Base-by-base conservation (phyloP, 805 yeast genomes). In the Ogataea chonburiensis region DNA sequence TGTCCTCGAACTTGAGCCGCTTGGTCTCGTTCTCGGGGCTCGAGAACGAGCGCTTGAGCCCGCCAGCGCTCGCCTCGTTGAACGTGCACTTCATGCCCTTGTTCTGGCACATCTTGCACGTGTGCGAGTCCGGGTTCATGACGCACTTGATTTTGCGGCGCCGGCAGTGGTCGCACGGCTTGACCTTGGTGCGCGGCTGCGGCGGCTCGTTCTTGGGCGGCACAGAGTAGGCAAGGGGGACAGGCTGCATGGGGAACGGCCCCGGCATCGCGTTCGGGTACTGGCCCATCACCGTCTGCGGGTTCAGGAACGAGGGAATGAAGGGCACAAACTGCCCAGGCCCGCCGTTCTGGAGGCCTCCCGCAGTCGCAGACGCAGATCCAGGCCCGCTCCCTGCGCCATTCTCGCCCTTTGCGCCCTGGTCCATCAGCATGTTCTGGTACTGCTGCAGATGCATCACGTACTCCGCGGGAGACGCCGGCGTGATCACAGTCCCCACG, bases 111-210 rank as follows among this genome's bases (percentile, higher is more conserved):
- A 80, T 81, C 25, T 76, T 77, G 62, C 94, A 88, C 47, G 73
- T 75, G 35, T 71, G 65, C 31, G 79, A 61, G 40, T 76, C 78
- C 2, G 86, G 81, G 2, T 74, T 67, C 48, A 79, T 67, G 17
- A 85, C 81, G 66, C 97, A 89, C 46, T 84, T 77, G 15, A 83
- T 81, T 54, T 85, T 86, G 31, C 89, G 69, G 40, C 88, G 66
- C 26, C 94, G 69, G 59, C 97, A 89, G 48, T 81, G 86, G 53
- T 86, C 95, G 55, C 96, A 88, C 1, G 94, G 91, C 22, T 77
- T 63, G 15, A 74, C 61, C 46, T 69, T 63, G 1, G 65, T 49
- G 23, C 63, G 47, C 4, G 67, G 74, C 39, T 71, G 73, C 5
- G 68, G 60, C 3, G 55, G 55, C 25, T 56, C 63, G 18, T 37